Evolutionary conservation across 179 eudicot genomes (phyloP), one percentile per base, ranked within the genome.

Genomic region (Actinidia chinensis): DNA sequence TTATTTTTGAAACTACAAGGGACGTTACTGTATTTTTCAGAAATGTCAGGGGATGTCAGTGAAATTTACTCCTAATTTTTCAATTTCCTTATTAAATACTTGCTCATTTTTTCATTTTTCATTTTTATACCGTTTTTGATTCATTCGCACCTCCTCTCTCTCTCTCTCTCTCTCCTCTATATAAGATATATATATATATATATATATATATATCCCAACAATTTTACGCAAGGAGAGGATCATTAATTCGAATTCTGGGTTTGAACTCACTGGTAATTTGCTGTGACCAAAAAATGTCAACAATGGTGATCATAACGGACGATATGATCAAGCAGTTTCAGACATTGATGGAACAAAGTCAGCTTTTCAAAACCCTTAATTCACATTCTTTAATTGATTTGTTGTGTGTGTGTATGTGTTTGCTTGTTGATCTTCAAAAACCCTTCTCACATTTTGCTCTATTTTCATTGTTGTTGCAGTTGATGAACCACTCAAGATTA

Each of bases 291-390:
- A 70, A 77, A n/a, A n/a, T n/a, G n/a, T n/a, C n/a, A n/a, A n/a
- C n/a, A n/a, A 87, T 87, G 89, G 89, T 55, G 81, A 76, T 74
- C 50, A 74, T 87, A 15, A 82, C 84, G 0, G 81, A 90, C 46
- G 95, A 93, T 63, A 90, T 90, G 84, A 74, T 95, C 82, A 90
- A 90, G 82, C 90, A 91, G 83, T 86, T 95, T 55, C 86, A 90
- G 82, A 76, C 85, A 51, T 79, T 87, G 65, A 84, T 95, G 84
- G 92, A 91, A 52, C 79, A 83, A 78, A 86, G 97, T 91, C 71
- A 79, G 84, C 73, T 6, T 43, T 68, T 79, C 20, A 10, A n/a
- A 40, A 60, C 73, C 52, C 73, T 76, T 25, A 56, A 47, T 77
- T 73, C 46, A 65, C 71, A 78, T 68, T 71, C 47, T 44, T 67